Evolutionary conservation across 2,329 filamentous ascomycete genomes (phyloP), one percentile per base, ranked within the genome.

Genomic region (Sporothrix brunneoviolacea): DNA sequence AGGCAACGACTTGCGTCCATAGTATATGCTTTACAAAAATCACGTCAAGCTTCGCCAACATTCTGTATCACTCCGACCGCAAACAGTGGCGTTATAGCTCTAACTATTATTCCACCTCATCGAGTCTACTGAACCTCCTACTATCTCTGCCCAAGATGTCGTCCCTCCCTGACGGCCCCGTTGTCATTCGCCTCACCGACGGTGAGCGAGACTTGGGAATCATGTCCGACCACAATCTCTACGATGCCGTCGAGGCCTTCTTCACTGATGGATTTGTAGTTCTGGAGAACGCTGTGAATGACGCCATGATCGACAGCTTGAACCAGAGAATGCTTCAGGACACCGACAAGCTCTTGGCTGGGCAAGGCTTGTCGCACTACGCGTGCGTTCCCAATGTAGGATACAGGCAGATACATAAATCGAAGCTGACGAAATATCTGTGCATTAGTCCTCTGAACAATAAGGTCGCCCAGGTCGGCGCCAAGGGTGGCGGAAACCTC

Each of bases 291-390:
- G 59, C 59, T 10, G 57, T 61, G 18, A 50, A 60, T 19, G 46
- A 46, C 18, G 57, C 52, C 41, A 59, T 62, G 39, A 61, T 64
- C 42, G 60, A 62, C 54, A 60, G 48, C 54, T 55, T 59, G 45
- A 63, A 57, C 53, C 53, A 54, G 48, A 58, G 55, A 39, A 59
- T 55, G 54, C 57, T 54, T 28, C 27, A 58, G 19, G 58, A 60
- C 46, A 60, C 58, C 13, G 38, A 49, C 7, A 57, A 57, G 52
- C 52, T 60, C 9, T 45, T 60, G 10, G 43, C 41, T 18, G 58
- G 57, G 19, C 30, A 57, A 32, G 57, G 56, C n/a, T 8, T 50
- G 19, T 49, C 51, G 8, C 54, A 58, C 33, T 59, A 35, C 16
- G 43, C 44, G 49, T 41, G 36, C n/a, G 48, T 50, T n/a, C 9